Conservation (phyloP, 2,329 filamentous ascomycete species). For the Diatrype stigma region DNA sequence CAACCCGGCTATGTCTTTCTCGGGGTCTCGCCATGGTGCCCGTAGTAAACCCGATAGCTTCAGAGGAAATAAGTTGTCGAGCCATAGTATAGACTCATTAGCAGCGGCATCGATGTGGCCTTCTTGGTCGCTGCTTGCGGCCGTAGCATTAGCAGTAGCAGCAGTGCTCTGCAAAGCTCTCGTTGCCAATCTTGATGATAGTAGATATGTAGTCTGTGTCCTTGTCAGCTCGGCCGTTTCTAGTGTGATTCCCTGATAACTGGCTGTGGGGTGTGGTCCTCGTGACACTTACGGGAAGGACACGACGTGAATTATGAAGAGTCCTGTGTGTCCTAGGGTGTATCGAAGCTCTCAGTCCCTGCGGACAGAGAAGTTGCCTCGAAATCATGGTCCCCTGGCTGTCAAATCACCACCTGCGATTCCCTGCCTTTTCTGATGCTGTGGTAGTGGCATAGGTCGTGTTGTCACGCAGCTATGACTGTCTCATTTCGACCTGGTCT, state of each 20-base stretch:
- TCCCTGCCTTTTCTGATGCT: background rate
- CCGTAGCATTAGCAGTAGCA: constrained; percentile 7
- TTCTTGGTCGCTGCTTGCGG: constrained; percentile 58
- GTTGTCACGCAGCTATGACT: background rate
- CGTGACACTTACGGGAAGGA: background rate
- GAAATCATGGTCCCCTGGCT: background rate
- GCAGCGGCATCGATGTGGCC: constrained; percentile 76
- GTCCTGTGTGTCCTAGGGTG: background rate
- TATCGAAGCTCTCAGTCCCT: background rate
- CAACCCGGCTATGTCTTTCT: constrained; percentile 45
- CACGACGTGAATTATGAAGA: background rate
- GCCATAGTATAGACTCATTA: constrained; percentile 82
- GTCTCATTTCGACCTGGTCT: background rate
- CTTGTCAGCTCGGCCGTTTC: background rate
- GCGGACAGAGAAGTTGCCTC: background rate
- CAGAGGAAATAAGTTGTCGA: constrained; percentile 87
- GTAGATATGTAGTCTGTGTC: background rate
- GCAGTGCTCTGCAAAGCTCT: constrained; percentile 39
- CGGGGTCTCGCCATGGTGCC: constrained; percentile 42
- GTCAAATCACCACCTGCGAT: background rate
- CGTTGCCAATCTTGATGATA: constrained; percentile 13
- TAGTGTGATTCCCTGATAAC: background rate
- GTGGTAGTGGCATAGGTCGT: background rate
- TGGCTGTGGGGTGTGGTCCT: background rate
- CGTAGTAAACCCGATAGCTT: constrained; percentile 53